A percentile compares a stretch with the other conserved stretches of the same genome.
phyloP scores from a whole-genome alignment of 768 basidiomycete genomes.

The Kwoniella heveanensis region DNA sequence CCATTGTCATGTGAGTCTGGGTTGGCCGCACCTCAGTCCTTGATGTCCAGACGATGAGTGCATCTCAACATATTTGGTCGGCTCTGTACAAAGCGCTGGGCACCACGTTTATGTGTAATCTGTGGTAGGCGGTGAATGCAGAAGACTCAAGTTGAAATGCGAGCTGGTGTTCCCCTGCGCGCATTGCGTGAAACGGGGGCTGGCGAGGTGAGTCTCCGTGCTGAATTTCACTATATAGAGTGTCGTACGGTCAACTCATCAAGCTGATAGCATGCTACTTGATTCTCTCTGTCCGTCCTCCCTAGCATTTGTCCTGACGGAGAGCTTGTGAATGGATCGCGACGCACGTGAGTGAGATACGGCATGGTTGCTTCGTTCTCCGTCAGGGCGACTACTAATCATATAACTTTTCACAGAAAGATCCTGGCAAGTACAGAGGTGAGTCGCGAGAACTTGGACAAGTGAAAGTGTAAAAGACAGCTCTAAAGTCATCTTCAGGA shows the following conservation, averaged over 20 bases:
- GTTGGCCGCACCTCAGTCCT: not conserved
- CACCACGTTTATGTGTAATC: too few relatives aligned
- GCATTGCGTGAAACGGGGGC: conserved; percentile 17
- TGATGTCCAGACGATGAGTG: not conserved
- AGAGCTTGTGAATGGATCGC: conserved; percentile 20
- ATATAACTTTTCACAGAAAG: conserved; percentile 3
- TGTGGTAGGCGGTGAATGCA: conserved; percentile 24
- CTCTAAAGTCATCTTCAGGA: conserved; percentile 7
- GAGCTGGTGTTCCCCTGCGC: conserved; percentile 14
- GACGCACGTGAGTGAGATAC: conserved; percentile 12
- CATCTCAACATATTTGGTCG: not conserved
- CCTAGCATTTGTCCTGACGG: conserved; percentile 24
- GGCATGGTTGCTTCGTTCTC: not conserved
- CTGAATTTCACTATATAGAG: too few relatives aligned
- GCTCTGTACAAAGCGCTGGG: too few relatives aligned
- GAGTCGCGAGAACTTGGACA: too few relatives aligned
- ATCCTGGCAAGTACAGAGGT: conserved; percentile 29
- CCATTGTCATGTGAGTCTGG: conserved; percentile 14
- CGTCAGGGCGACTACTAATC: not conserved
- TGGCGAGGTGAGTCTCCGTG: conserved; percentile 11
- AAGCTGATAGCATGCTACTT: too few relatives aligned
- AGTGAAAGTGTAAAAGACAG: too few relatives aligned
- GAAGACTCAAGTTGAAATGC: conserved; percentile 23
- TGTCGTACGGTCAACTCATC: too few relatives aligned
- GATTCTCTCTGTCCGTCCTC: too few relatives aligned